These are phyloP conservation scores for Fusarium equiseti DNA, from an alignment of 2,329 filamentous ascomycete genomes.

Conservation along the genomic window DNA sequence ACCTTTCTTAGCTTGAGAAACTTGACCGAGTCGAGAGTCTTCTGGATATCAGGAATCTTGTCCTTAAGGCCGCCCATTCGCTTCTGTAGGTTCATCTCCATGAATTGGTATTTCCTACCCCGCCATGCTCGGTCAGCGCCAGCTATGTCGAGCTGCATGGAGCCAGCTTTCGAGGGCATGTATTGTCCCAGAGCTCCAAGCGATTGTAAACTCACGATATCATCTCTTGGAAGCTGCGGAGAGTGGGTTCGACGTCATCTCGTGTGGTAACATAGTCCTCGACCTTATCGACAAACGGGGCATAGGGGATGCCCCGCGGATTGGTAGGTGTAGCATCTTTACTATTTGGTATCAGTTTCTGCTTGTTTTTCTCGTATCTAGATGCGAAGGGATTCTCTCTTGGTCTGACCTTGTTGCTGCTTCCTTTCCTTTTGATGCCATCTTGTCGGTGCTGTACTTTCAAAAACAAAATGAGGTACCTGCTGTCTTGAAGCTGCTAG, in stretches of 20 bases:
- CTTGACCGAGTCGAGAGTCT: constrained; percentile 90
- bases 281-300: constrained; percentile 88
- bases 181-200: constrained; percentile 16
- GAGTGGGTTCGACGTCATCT: constrained; percentile 81
- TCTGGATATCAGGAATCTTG: constrained; percentile 97
- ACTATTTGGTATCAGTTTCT: constrained; percentile 44
- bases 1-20: constrained; percentile 85
- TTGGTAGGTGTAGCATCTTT: constrained; percentile 73
- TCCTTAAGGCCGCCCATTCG: constrained; percentile 85
- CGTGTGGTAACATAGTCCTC: constrained; percentile 87
- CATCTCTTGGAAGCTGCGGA: constrained; percentile 92
- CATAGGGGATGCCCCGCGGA: constrained; percentile 83
- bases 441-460: constrained; percentile 47
- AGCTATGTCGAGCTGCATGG: constrained; percentile 3
- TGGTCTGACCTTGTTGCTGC: constrained; percentile 51
- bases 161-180: constrained; percentile 23
- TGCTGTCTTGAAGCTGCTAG: constrained; percentile 42
- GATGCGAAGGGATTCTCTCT: neutral
- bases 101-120: constrained; percentile 97
- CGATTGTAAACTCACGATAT: constrained; percentile 74
- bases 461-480: constrained; percentile 34
- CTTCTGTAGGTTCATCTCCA: constrained; percentile 93
- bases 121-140: constrained; percentile 41
- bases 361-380: neutral
- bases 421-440: constrained; percentile 59